phyloP scores from a whole-genome alignment of 163 green algal genomes.

The Prototheca wickerhamii region DNA sequence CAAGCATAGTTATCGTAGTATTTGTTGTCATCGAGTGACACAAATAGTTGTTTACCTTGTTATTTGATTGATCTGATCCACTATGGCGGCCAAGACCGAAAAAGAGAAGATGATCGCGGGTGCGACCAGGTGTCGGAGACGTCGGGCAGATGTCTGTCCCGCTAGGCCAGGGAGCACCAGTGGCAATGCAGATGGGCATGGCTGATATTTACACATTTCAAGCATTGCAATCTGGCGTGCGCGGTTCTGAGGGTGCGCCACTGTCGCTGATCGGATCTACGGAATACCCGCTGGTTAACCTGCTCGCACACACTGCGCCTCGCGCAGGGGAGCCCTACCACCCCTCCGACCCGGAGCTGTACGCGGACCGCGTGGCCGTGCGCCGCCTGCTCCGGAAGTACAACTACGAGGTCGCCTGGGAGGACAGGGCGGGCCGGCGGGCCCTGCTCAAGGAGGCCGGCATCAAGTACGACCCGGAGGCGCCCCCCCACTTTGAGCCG shows the following conservation, averaged over 20 bases:
- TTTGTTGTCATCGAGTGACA: no score
- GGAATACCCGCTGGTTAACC: no score
- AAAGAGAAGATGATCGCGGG: slow-evolving; percentile 11
- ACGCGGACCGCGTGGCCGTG: slow-evolving; percentile 4
- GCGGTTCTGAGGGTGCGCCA: neutral
- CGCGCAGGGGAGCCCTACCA: slow-evolving; percentile 12
- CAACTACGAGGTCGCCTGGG: slow-evolving; percentile 23
- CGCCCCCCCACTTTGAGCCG: slow-evolving; percentile 25
- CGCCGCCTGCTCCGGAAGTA: slow-evolving; percentile 14
- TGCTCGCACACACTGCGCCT: neutral
- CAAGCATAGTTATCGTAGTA: no score
- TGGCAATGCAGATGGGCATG: neutral
- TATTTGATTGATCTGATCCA: no score
- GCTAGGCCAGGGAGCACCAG: neutral
- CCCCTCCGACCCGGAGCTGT: slow-evolving; percentile 15
- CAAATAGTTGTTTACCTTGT: no score
- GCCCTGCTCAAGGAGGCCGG: slow-evolving; percentile 12
- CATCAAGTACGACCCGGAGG: slow-evolving; percentile 3
- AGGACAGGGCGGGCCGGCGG: slow-evolving; percentile 14
- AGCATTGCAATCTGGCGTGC: neutral
- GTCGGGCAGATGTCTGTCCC: neutral
- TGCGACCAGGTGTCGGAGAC: neutral
- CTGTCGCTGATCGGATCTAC: neutral
- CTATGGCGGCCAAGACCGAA: slow-evolving; percentile 7
- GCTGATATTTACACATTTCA: neutral